These are phyloP conservation scores for Yarrowia deformans DNA, from an alignment of 805 yeast species.

Conservation along the genomic window DNA sequence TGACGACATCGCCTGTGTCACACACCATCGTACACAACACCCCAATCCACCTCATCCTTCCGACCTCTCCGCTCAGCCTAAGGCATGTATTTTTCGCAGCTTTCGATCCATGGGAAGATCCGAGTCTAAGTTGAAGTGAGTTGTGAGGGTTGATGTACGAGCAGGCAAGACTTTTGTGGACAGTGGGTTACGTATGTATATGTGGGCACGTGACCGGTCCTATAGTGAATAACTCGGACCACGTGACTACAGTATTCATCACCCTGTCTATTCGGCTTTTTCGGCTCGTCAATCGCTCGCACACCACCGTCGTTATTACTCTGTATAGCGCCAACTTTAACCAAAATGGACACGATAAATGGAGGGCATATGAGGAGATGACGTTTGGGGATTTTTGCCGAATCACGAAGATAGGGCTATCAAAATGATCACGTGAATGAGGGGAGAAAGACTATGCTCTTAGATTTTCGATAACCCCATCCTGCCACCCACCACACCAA, in stretches of 20 bases:
- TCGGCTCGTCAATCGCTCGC: not conserved
- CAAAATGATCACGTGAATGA: not conserved
- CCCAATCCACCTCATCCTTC: not conserved
- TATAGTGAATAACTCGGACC: too few species aligned
- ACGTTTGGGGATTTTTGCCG: not conserved
- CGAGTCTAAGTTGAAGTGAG: constrained; percentile 10
- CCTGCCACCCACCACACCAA: not conserved
- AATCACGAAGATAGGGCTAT: not conserved
- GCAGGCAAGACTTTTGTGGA: too few species aligned
- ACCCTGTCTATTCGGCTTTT: not conserved
- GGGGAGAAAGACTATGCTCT: not conserved
- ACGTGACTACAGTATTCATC: too few species aligned
- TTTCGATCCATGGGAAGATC: constrained; percentile 32
- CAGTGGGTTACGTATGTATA: too few species aligned
- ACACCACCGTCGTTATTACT: not conserved
- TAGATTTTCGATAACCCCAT: not conserved
- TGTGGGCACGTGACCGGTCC: too few species aligned
- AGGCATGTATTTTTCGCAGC: constrained; percentile 28
- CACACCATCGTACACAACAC: too few species aligned
- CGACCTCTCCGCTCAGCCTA: constrained; percentile 3
- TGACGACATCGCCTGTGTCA: too few species aligned
- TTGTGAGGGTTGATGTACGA: not conserved
- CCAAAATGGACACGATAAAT: constrained; percentile 16
- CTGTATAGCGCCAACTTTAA: constrained; percentile 19
- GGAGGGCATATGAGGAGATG: not conserved